Evolutionary conservation across 176 grass and related monocot species (phyloP), one percentile per base, ranked within the genome.

Genomic region (Rhynchospora pubera): DNA sequence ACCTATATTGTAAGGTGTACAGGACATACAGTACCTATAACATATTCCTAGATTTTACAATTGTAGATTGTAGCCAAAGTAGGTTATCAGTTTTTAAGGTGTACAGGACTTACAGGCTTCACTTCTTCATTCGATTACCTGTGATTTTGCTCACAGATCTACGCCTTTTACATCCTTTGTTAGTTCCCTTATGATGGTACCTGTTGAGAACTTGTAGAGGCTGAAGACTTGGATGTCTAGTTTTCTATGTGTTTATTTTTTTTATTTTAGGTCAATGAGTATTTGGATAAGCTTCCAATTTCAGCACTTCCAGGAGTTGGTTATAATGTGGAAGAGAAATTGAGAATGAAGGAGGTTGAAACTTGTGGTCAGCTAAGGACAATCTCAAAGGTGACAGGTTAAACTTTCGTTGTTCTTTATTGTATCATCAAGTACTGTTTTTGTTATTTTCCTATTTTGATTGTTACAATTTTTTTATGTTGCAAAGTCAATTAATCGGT

Each of bases 301-400:
- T 87, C 90, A 85, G 92, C 86, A 79, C 92, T 97, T 89, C 92
- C 94, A 3, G 90, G 91, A 65, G 92, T 94, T 91, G 94, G 94
- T 65, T 79, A 82, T 94, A 84, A 76, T 45, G 87, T 85, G 83
- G 86, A 81, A 66, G 78, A 76, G 59, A 97, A 97, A 87, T 84
- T 97, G 75, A 92, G 81, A 85, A 85, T 63, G 60, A 89, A 83
- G 62, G 67, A 89, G 70, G 79, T 97, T 82, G 85, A 94, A 80
- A 82, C 62, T 68, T 97, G 95, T 79, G 83, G 90, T 50, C 83
- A 92, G 57, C 90, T 97, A 87, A 87, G 68, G 46, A 91, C 51
- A 28, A 82, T 92, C 81, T 79, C 88, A 48, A 97, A 89, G 92
- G 94, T 94, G 72, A 71, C 59, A 52, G 51, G 0, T 24, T 73